Evolutionary conservation across 1,284 basidiomycete species (phyloP).

Genomic region (Trichosporon faecale): DNA sequence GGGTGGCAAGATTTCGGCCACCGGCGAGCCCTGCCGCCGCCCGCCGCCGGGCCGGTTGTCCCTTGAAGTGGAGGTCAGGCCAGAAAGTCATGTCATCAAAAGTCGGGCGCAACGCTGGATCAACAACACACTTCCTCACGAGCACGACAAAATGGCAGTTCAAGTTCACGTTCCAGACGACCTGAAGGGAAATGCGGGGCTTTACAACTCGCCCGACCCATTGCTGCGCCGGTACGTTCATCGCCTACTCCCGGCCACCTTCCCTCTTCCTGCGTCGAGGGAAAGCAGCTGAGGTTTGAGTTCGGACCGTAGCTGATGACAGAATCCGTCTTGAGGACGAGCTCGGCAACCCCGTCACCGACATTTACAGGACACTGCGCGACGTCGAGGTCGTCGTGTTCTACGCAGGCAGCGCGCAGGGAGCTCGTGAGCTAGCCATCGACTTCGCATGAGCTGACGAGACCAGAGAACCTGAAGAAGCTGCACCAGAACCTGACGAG

Average conservation of each 20-base stretch:
- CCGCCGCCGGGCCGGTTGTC: neutral
- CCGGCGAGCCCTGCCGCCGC: neutral
- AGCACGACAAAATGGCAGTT: neutral
- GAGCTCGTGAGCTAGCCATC: constrained; percentile 35
- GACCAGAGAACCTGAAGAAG: constrained; percentile 17
- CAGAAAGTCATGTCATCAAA: constrained; percentile 4
- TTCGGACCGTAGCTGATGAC: neutral
- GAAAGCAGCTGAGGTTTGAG: too few species aligned
- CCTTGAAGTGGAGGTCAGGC: neutral
- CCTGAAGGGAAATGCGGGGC: constrained; percentile 40
- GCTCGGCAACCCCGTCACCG: constrained; percentile 41
- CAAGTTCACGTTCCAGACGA: constrained; percentile 36
- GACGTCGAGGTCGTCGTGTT: constrained; percentile 48
- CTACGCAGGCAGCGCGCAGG: constrained; percentile 48
- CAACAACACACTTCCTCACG: neutral
- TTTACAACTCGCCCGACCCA: constrained; percentile 48
- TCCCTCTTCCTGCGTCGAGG: too few species aligned
- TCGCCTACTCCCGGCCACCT: too few species aligned
- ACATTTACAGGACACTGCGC: constrained; percentile 40
- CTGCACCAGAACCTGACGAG: constrained; percentile 15
- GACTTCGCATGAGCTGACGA: constrained; percentile 9
- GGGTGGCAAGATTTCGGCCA: neutral
- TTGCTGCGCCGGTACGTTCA: constrained; percentile 43
- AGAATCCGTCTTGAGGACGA: constrained; percentile 49
- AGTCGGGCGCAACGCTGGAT: neutral